Evolutionary conservation across 2,329 filamentous ascomycete species (phyloP).

Genomic region (Drechslerella coelobrocha): DNA sequence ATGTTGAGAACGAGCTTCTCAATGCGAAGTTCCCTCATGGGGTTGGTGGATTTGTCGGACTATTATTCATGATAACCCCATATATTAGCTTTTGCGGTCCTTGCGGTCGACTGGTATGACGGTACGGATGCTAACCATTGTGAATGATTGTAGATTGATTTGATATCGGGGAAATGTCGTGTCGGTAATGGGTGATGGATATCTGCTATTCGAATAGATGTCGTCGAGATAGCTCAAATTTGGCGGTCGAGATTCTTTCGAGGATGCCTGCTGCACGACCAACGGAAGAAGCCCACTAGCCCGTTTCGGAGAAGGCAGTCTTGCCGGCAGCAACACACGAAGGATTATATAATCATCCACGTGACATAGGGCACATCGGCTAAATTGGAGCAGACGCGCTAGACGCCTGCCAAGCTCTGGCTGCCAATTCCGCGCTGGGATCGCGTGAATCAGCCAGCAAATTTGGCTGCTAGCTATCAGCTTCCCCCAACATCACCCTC

Average conservation of each 20-base stretch:
- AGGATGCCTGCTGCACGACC: conserved; percentile 3
- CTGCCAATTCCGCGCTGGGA: conserved; percentile 20
- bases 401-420: conserved; percentile 13
- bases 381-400: conserved; percentile 5
- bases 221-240: conserved; percentile 42
- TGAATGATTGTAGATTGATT: conserved; percentile 31
- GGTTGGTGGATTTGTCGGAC: conserved; percentile 69
- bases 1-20: conserved; percentile 99
- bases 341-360: not conserved
- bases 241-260: conserved; percentile 33
- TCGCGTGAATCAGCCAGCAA: conserved; percentile 51
- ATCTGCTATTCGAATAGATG: conserved; percentile 19
- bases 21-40: conserved; percentile 96
- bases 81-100: conserved; percentile 27
- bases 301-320: conserved; percentile 37
- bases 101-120: not conserved
- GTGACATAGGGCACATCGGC: conserved; percentile 35
- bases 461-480: conserved; percentile 43
- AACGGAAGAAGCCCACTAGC: conserved; percentile 8
- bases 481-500: conserved; percentile 30
- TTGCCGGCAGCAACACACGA: conserved; percentile 18
- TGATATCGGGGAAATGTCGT: conserved; percentile 4
- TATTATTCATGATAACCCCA: conserved; percentile 10
- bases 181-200: conserved; percentile 30
- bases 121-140: conserved; percentile 44